Evolutionary conservation across 1,139 yeast genomes (phyloP).

Genomic region (Saccharomycopsis hybrid): DNA sequence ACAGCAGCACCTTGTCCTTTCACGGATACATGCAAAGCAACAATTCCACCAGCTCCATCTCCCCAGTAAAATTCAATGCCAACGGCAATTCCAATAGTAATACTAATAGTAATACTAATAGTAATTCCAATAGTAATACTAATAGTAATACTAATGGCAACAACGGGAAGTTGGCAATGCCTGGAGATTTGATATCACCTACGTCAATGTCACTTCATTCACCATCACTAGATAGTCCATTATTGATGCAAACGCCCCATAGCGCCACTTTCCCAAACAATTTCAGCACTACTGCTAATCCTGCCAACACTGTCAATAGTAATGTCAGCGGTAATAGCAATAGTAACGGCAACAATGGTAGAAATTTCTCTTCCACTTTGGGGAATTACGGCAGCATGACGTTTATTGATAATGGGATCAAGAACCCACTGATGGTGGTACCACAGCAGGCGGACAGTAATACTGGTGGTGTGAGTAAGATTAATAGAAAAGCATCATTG

Average conservation of each 20-base stretch:
- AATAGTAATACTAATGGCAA: too few species aligned
- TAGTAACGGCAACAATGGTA: too few species aligned
- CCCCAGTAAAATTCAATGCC: neutral
- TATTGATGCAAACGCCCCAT: slow-evolving; percentile 13
- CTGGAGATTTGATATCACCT: slow-evolving; percentile 12
- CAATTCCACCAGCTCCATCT: slow-evolving; percentile 4
- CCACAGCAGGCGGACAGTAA: neutral
- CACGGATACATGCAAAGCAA: neutral
- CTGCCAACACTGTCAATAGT: too few species aligned
- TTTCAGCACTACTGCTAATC: too few species aligned
- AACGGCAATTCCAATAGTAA: slow-evolving; percentile 3
- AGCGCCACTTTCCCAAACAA: slow-evolving; percentile 10
- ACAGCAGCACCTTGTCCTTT: slow-evolving; percentile 5
- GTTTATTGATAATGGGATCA: slow-evolving; percentile 9
- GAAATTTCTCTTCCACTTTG: neutral
- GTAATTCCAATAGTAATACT: too few species aligned
- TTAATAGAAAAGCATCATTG: neutral
- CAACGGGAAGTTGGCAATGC: slow-evolving; percentile 1
- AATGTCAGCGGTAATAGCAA: too few species aligned
- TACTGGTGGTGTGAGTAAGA: neutral
- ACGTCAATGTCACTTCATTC: slow-evolving; percentile 7
- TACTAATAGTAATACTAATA: neutral
- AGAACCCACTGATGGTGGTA: too few species aligned
- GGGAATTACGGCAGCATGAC: neutral
- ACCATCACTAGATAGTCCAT: slow-evolving; percentile 15